Base-by-base conservation (phyloP, 495 filamentous ascomycete genomes). In the Penicillium dipodomyicola region DNA sequence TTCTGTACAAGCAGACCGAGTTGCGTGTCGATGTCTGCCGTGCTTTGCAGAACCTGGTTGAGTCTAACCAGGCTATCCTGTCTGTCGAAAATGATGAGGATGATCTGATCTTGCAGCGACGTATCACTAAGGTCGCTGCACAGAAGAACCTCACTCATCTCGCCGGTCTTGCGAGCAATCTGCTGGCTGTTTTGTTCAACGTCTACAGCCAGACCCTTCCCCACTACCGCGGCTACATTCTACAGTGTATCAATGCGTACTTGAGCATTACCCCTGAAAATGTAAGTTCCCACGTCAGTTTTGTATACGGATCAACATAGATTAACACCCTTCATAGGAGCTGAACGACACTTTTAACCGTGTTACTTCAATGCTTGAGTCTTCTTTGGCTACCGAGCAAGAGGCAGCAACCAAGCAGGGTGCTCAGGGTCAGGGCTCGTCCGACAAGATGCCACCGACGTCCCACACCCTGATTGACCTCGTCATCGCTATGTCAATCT, bases 201-300 rank as follows among this genome's bases (percentile, higher is more conserved):
- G 93, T 97, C 25, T 98, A 97, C 75, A 95, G 88, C 65, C 86
- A 95, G 67, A 97, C 95, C 1, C 78, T 97, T 20, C 94, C 95
- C 1, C 91, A 97, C 67, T 91, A 90, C 67, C 80, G 94, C 58
- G 91, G 92, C 2, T 88, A 86, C 33, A 92, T 98, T 49, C 78
- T 98, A 23, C 85, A 90, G 65, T 96, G 92, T 63, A 92, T 97
- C 73, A 96, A 97, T 73, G 85, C 91, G 5, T 97, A 88, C 71
- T 73, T 98, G 58, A 94, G 91, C 74, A 92, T 98, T 58, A 89
- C 90, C 5, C 87, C 83, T 10, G 80, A 85, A 52, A 74, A 78
- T 65, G 83, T 84, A 59, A 53, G 75, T 67, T 11, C 5, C 45
- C 47, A 29, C 3, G 11, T 41, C 12, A 23, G 17, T 12, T 32